Evolutionary conservation across 108 stramenopile species (phyloP).

Genomic region (Nitzschia inconspicua): DNA sequence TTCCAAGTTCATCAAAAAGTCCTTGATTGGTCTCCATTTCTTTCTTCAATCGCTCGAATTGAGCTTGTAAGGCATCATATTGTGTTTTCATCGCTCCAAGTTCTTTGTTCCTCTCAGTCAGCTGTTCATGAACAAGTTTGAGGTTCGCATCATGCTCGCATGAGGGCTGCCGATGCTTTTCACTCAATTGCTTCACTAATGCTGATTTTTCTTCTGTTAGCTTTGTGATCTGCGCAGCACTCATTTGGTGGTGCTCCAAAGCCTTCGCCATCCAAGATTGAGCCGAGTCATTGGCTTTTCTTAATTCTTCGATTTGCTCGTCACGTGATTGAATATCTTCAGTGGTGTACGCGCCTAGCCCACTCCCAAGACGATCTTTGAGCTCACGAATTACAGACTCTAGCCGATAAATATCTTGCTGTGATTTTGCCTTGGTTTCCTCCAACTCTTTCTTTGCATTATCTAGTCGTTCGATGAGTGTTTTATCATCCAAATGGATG

Average conservation of each 20-base stretch:
- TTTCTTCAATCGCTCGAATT: conserved; percentile 25
- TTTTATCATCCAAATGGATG: background rate
- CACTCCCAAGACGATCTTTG: conserved; percentile 28
- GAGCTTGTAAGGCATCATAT: background rate
- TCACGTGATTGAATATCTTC: conserved; percentile 38
- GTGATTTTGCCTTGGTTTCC: background rate
- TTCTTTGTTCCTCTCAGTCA: background rate
- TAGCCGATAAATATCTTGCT: conserved; percentile 35
- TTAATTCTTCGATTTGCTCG: conserved; percentile 45
- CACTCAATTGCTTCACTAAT: conserved; percentile 11
- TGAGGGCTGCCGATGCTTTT: background rate
- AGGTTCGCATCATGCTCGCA: background rate
- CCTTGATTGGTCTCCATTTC: conserved; percentile 17
- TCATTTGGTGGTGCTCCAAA: conserved; percentile 53
- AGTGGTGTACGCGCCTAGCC: conserved; percentile 18
- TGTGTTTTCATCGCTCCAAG: conserved; percentile 5
- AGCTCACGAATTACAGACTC: conserved; percentile 38
- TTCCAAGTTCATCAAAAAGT: conserved; percentile 13
- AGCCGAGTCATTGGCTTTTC: conserved; percentile 53
- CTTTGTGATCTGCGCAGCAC: conserved; percentile 38
- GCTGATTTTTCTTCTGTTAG: conserved; percentile 28
- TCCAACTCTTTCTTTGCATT: conserved; percentile 19
- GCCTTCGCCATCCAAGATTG: conserved; percentile 83
- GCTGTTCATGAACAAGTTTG: background rate
- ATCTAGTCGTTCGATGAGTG: background rate